These are phyloP conservation scores for Syncephalastrum contaminatum DNA, from an alignment of 371 early-diverging fungal genomes.

Conservation along the genomic window DNA sequence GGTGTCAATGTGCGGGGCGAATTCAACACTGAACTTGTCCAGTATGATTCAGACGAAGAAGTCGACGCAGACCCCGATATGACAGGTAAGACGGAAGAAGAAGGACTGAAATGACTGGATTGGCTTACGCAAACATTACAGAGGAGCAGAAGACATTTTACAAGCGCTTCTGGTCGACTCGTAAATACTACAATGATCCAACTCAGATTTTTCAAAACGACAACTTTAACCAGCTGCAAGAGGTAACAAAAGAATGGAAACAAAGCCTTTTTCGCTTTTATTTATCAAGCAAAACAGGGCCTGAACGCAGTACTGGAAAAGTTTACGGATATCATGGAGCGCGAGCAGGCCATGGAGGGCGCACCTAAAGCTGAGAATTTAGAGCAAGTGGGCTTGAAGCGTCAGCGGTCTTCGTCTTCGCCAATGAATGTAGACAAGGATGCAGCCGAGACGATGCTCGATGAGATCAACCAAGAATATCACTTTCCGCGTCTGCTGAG, in stretches of 20 bases:
- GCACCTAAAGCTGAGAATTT: too few species aligned
- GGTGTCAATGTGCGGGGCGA: constrained; percentile 84
- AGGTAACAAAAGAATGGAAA: constrained; percentile 14
- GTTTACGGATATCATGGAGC: constrained; percentile 36
- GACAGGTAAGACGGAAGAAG: constrained; percentile 25
- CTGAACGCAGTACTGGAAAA: constrained; percentile 32
- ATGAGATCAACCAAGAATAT: constrained; percentile 40
- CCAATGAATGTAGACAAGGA: constrained; percentile 16
- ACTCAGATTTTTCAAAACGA: constrained; percentile 33
- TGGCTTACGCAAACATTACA: constrained; percentile 6
- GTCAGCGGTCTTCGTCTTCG: too few species aligned
- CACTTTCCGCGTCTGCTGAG: constrained; percentile 79
- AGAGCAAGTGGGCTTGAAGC: too few species aligned
- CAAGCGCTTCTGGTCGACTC: constrained; percentile 44
- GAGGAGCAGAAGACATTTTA: constrained; percentile 47
- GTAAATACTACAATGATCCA: constrained; percentile 43
- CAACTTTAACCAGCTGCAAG: constrained; percentile 34
- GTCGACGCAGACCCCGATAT: constrained; percentile 43
- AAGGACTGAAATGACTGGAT: neutral
- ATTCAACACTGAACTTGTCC: constrained; percentile 68
- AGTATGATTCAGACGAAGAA: constrained; percentile 51
- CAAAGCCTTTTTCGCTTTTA: neutral
- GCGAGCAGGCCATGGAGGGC: constrained; percentile 22
- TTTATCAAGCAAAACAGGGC: constrained; percentile 15
- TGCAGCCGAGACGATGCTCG: constrained; percentile 29